Percentiles rank a stretch among this genome's conserved stretches.
These are phyloP conservation scores for Erodium maritimum DNA, from an alignment of 345 rosid species.

Conservation along the genomic window DNA sequence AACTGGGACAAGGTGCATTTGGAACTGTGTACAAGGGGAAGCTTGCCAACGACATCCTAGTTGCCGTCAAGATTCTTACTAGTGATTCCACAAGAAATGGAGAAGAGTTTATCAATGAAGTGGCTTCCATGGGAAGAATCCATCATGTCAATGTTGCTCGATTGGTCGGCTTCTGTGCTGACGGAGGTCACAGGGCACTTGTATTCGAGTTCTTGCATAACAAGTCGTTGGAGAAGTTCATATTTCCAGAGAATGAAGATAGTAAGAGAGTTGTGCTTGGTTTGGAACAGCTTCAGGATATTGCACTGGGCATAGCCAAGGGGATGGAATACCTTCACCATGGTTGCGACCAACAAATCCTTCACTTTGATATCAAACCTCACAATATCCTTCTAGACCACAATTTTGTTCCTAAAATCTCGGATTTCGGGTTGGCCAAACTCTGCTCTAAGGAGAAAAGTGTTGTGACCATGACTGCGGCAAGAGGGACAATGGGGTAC, in stretches of 20 bases:
- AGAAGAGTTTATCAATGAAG: too few relatives aligned
- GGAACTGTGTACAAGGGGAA: too few relatives aligned
- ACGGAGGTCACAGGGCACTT: too few relatives aligned
- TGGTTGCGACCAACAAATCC: not conserved
- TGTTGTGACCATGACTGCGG: not conserved
- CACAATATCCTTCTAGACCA: too few relatives aligned
- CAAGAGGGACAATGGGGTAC: too few relatives aligned
- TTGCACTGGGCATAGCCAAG: not conserved
- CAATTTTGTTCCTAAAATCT: not conserved
- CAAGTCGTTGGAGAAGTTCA: not conserved
- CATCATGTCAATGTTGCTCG: too few relatives aligned
- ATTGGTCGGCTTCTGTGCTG: too few relatives aligned
- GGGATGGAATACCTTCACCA: slow-evolving; percentile 1
- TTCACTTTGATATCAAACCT: not conserved
- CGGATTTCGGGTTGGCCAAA: slow-evolving; percentile 1
- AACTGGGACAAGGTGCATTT: not conserved
- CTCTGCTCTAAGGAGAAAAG: not conserved
- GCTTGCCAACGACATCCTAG: too few relatives aligned
- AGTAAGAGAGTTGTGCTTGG: not conserved
- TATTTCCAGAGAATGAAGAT: not conserved
- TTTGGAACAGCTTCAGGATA: not conserved
- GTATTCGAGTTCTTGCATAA: too few relatives aligned
- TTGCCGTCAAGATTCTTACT: too few relatives aligned
- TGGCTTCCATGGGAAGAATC: too few relatives aligned
- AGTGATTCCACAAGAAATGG: too few relatives aligned